Evolutionary conservation across 257 asterid genomes (phyloP).

Genomic region (Solanum stenotomum): DNA sequence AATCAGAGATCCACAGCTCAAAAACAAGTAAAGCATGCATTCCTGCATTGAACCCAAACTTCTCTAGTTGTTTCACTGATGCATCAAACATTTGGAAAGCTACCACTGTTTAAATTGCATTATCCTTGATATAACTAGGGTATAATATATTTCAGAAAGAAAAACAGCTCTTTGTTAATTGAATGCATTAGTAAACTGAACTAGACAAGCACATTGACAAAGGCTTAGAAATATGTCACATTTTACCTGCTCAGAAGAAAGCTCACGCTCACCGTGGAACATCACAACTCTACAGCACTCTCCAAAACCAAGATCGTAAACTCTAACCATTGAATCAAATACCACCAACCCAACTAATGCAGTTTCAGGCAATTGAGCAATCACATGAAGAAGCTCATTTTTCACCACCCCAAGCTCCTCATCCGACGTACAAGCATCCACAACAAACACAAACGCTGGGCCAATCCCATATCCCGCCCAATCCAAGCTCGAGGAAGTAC

Average conservation of each 20-base stretch:
- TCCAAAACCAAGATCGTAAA: constrained; percentile 73
- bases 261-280: constrained; percentile 73
- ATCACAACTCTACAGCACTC: constrained; percentile 61
- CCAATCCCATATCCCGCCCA: constrained; percentile 37
- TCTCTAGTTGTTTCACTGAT: neutral
- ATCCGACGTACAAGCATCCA: constrained; percentile 60
- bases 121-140: neutral
- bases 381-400: constrained; percentile 61
- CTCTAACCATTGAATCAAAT: constrained; percentile 80
- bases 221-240: neutral
- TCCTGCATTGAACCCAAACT: neutral
- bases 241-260: constrained; percentile 67
- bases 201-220: constrained; percentile 2
- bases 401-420: constrained; percentile 65
- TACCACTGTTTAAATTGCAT: neutral
- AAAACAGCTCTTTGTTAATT: neutral
- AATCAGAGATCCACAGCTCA: neutral
- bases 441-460: constrained; percentile 79
- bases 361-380: constrained; percentile 69
- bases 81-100: neutral
- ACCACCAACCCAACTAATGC: constrained; percentile 81
- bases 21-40: neutral
- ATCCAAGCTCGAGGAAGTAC: constrained; percentile 31
- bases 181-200: neutral
- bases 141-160: neutral